Base-by-base conservation (phyloP, 352 stramenopile genomes). In the Globisporangium irregulare region DNA sequence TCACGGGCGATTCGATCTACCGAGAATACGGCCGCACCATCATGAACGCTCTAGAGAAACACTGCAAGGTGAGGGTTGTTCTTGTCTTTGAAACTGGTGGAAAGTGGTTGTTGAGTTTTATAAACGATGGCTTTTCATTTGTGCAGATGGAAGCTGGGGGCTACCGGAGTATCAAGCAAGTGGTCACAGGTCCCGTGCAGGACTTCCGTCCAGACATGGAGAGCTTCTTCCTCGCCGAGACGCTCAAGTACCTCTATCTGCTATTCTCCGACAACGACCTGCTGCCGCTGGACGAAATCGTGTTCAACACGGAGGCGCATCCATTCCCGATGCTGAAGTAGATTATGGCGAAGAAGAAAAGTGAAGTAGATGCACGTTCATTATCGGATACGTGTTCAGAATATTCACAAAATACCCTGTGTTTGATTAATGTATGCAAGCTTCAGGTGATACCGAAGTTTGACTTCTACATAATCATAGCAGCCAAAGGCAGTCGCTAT, bases 211-310 rank as follows among this genome's bases (percentile, higher is more conserved):
- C 56, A 5, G 72, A 76, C 0, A 97, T 97, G 87, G 86, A 95
- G 50, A 97, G 85, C 29, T 98, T 93, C 59, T 97, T 98, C 72
- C 56, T 97, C 51, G 88, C 84, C n/a, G 91, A 98, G 79, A 98
- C 93, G 46, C 77, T 98, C 70, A 98, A 98, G 74, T 98, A 98
- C 68, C 78, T 98, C 14, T 97, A 92, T 63, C 66, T 97, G 67
- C 79, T 97, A 32, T 97, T 97, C 70, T 87, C 77, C 29, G 82
- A 92, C 41, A 82, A 89, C 41, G 72, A 87, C 32, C 51, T 93
- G 38, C 55, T 97, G 15, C 66, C 78, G 6, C 75, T 97, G 29
- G 74, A 96, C 63, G 70, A 85, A 15, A 82, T 90, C 53, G 87
- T 97, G 38, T 91, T 97, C 74, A 97, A 92, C 70, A 96, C 91